Conservation (phyloP, 2,329 filamentous ascomycete species). For the Monilinia polystroma region DNA sequence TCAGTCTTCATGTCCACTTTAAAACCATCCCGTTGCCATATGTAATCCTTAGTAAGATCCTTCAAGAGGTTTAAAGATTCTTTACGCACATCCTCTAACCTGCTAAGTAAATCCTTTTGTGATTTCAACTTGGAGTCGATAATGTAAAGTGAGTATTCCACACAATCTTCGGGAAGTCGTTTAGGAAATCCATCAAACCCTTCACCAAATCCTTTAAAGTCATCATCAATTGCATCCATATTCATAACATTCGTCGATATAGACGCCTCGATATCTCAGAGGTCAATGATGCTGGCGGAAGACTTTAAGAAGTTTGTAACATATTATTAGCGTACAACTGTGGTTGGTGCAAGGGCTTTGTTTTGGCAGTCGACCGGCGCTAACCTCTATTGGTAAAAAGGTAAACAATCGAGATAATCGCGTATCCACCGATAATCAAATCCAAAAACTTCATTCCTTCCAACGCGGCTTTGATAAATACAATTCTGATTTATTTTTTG, state of each 20-base stretch:
- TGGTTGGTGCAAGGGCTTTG: neutral
- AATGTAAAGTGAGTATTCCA: slow-evolving; percentile 80
- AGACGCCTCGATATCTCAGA: neutral
- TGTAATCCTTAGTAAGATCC: slow-evolving; percentile 74
- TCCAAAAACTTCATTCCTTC: slow-evolving; percentile 16
- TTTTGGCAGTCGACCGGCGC: slow-evolving; percentile 18
- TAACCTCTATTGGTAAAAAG: slow-evolving; percentile 26
- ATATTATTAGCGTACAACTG: slow-evolving; percentile 7
- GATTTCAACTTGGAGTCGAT: slow-evolving; percentile 57
- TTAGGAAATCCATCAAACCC: slow-evolving; percentile 60
- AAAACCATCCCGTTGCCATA: slow-evolving; percentile 90
- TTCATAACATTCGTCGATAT: neutral
- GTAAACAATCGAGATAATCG: slow-evolving; percentile 35
- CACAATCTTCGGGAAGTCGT: slow-evolving; percentile 74
- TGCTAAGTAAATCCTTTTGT: slow-evolving; percentile 55
- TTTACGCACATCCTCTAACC: slow-evolving; percentile 71
- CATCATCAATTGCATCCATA: slow-evolving; percentile 49
- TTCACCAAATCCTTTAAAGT: slow-evolving; percentile 64
- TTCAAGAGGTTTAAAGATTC: slow-evolving; percentile 62
- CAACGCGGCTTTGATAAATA: neutral
- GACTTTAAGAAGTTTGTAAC: neutral
- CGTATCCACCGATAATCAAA: slow-evolving; percentile 28
- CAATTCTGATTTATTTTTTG: slow-evolving; percentile 15
- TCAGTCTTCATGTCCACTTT: slow-evolving; percentile 57
- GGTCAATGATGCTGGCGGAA: neutral